A percentile compares a stretch with the other conserved stretches of the same genome.
Conservation (phyloP, 768 basidiomycete species). For the Leucosporidium creatinivorum region DNA sequence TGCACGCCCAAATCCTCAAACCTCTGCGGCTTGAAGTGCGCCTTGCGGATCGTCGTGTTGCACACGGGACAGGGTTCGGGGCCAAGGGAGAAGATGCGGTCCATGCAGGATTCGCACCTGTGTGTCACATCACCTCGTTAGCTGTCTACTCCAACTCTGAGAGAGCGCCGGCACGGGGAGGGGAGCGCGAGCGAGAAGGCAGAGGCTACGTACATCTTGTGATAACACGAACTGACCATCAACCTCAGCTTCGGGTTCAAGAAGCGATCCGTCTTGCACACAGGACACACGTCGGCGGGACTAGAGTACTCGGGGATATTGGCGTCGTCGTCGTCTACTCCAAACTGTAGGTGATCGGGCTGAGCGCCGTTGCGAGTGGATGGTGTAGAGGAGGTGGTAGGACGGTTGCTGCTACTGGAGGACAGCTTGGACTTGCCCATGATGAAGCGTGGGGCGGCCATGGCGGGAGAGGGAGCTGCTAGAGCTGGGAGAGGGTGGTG, state of each 20-base stretch:
- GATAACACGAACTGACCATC: constrained; percentile 88
- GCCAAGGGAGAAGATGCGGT: constrained; percentile 87
- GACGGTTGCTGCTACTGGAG: background rate
- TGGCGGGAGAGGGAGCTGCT: background rate
- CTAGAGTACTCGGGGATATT: constrained; percentile 11
- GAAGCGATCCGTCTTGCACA: constrained; percentile 94
- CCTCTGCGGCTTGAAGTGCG: constrained; percentile 90
- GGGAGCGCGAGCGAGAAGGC: background rate
- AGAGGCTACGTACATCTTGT: constrained; percentile 69
- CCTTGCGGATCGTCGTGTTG: constrained; percentile 73
- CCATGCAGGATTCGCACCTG: constrained; percentile 98
- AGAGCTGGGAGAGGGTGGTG: background rate
- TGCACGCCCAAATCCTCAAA: constrained; percentile 88
- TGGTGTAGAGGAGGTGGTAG: background rate
- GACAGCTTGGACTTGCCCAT: constrained; percentile 19
- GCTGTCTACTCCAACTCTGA: background rate
- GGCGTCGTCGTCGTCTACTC: constrained; percentile 9
- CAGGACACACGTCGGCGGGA: constrained; percentile 81
- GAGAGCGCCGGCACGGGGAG: background rate
- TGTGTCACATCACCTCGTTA: background rate
- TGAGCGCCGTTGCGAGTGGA: background rate
- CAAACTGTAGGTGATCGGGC: background rate
- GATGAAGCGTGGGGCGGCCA: constrained; percentile 24
- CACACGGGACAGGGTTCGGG: constrained; percentile 96
- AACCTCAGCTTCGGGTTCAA: constrained; percentile 81